Conservation (phyloP, 805 yeast genomes). For the Alloascoidea hylecoeti region DNA sequence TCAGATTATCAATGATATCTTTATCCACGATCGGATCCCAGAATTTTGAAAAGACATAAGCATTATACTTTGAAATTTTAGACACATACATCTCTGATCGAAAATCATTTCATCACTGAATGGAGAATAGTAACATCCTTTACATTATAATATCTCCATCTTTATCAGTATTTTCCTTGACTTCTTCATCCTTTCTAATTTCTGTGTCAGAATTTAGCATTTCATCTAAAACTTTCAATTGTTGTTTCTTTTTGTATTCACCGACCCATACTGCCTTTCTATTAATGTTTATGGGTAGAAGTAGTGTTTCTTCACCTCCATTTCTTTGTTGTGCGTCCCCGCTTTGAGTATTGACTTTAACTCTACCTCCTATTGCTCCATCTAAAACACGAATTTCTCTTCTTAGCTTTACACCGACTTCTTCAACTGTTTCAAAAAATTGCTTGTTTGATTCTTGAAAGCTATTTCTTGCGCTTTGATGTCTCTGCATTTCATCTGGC, state of each 20-base stretch:
- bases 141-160: no score
- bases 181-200: no score
- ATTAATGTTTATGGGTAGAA: constrained; percentile 55
- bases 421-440: constrained; percentile 41
- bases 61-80: no score
- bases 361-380: constrained; percentile 34
- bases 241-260: constrained; percentile 22
- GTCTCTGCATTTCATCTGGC: neutral
- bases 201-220: no score
- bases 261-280: constrained; percentile 63
- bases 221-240: neutral
- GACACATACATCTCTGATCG: no score
- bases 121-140: no score
- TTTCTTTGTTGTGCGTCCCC: constrained; percentile 23
- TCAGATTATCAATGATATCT: no score
- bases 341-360: neutral
- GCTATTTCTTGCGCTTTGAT: constrained; percentile 16
- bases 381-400: constrained; percentile 55
- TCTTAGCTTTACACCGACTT: constrained; percentile 44
- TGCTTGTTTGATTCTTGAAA: constrained; percentile 29
- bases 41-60: no score
- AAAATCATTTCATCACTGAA: no score
- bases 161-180: no score
- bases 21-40: no score
- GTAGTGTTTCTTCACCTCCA: constrained; percentile 29